phyloP scores from a whole-genome alignment of 495 filamentous ascomycete genomes.

The Thermochaetoides thermophila region DNA sequence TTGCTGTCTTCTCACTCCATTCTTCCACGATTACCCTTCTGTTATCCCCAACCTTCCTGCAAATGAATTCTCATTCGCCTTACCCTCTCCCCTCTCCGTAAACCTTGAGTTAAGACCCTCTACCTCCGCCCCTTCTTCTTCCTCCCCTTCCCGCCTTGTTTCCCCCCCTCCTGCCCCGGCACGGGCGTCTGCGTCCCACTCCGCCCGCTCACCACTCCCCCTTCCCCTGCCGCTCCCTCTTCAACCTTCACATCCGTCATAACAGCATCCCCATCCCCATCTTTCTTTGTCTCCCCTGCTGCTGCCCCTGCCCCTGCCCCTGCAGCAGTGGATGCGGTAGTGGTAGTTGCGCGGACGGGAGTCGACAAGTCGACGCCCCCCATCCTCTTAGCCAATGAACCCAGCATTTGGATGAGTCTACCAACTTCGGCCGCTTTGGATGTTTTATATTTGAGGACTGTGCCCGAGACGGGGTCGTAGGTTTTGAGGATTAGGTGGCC shows the following conservation, averaged over 20 bases:
- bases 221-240: constrained; percentile 13
- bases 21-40: constrained; percentile 11
- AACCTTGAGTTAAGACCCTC: background rate
- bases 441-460: constrained; percentile 78
- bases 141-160: constrained; percentile 31
- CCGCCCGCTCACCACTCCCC: constrained; percentile 4
- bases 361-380: constrained; percentile 35
- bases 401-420: constrained; percentile 59
- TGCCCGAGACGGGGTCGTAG: constrained; percentile 69
- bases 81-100: background rate
- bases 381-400: constrained; percentile 50
- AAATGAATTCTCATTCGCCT: background rate
- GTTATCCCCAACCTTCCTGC: too few species aligned
- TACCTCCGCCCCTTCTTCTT: constrained; percentile 45
- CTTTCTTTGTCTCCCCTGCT: too few species aligned
- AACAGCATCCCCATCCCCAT: constrained; percentile 1
- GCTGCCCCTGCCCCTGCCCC: constrained; percentile 22
- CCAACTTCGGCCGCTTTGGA: constrained; percentile 83
- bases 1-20: constrained; percentile 21
- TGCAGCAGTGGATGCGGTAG: constrained; percentile 21
- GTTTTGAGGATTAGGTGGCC: constrained; percentile 75
- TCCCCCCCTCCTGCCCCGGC: constrained; percentile 16
- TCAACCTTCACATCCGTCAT: constrained; percentile 27
- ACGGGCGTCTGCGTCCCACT: constrained; percentile 25
- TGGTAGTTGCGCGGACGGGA: too few species aligned